These are phyloP conservation scores for Zalaria sp. DNA, from an alignment of 2,329 filamentous ascomycete genomes.

Conservation along the genomic window DNA sequence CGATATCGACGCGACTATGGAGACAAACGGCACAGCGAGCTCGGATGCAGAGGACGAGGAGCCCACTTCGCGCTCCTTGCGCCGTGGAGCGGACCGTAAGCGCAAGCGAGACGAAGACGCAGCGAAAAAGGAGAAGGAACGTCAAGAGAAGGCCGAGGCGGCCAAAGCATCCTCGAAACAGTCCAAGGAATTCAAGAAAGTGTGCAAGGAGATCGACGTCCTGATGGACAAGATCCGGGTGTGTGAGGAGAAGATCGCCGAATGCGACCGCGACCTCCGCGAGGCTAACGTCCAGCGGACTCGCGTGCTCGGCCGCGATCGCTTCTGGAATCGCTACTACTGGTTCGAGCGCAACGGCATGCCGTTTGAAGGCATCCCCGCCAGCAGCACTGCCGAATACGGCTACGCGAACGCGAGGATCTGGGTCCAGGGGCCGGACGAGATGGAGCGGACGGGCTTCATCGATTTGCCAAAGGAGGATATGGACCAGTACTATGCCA, in stretches of 20 bases:
- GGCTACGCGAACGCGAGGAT: conserved; percentile 88
- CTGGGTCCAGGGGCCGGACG: conserved; percentile 92
- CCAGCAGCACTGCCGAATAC: conserved; percentile 74
- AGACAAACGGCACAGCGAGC: conserved; percentile 46
- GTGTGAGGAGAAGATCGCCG: conserved; percentile 72
- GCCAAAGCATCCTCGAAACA: conserved; percentile 46
- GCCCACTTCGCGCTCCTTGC: conserved; percentile 36
- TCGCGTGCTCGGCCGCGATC: conserved; percentile 77
- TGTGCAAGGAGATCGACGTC: conserved; percentile 79
- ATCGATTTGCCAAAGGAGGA: conserved; percentile 62
- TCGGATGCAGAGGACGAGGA: conserved; percentile 49
- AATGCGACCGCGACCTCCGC: conserved; percentile 80
- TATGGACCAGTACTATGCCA: conserved; percentile 59
- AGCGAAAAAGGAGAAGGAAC: conserved; percentile 53
- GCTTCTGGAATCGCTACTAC: conserved; percentile 97
- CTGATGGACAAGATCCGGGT: conserved; percentile 67
- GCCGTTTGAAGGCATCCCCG: conserved; percentile 80
- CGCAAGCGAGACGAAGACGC: conserved; percentile 42
- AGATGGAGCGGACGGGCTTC: conserved; percentile 73
- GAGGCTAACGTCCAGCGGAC: conserved; percentile 90
- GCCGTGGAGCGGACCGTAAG: conserved; percentile 21
- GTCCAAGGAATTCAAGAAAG: conserved; percentile 75
- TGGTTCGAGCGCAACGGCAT: conserved; percentile 99
- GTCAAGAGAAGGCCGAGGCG: conserved; percentile 41
- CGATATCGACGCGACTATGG: conserved; percentile 24